Percentiles rank a stretch among this genome's conserved stretches.
phyloP scores from a whole-genome alignment of 768 basidiomycete genomes.

The Clathrus columnatus region DNA sequence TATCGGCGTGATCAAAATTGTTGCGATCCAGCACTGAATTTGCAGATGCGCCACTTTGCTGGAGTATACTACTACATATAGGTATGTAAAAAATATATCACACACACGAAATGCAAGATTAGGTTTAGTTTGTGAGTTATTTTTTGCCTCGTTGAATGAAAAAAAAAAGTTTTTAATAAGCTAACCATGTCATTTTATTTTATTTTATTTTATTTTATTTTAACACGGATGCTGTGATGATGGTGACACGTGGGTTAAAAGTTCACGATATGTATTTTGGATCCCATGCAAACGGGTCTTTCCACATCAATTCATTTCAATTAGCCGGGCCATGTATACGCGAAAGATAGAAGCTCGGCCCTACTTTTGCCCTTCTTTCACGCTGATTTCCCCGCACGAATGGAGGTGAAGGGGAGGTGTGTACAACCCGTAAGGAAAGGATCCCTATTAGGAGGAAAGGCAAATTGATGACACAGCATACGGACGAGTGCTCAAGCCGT shows the following conservation, averaged over 20 bases:
- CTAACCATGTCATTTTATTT: not conserved
- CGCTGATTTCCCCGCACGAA: not conserved
- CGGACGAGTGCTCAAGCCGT: too few species aligned
- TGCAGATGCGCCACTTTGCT: not conserved
- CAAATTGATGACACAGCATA: too few species aligned
- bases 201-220: too few species aligned
- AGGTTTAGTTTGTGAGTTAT: not conserved
- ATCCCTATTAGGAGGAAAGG: too few species aligned
- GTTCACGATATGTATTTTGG: not conserved
- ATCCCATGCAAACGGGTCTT: not conserved
- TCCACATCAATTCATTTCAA: not conserved
- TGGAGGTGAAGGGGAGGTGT: too few species aligned
- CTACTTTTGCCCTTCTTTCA: not conserved
- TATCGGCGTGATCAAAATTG: not conserved
- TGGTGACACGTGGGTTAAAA: too few species aligned
- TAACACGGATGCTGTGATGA: too few species aligned
- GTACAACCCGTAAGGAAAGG: too few species aligned
- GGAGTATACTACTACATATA: not conserved
- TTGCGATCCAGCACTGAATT: not conserved
- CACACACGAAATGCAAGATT: not conserved
- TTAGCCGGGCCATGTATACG: not conserved
- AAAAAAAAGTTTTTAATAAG: not conserved
- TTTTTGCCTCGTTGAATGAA: too few species aligned
- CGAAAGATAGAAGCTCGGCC: not conserved
- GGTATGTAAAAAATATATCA: not conserved